Evolutionary conservation across 192 early-diverging fungal genomes (phyloP).

Genomic region (Backusella psychrophila): DNA sequence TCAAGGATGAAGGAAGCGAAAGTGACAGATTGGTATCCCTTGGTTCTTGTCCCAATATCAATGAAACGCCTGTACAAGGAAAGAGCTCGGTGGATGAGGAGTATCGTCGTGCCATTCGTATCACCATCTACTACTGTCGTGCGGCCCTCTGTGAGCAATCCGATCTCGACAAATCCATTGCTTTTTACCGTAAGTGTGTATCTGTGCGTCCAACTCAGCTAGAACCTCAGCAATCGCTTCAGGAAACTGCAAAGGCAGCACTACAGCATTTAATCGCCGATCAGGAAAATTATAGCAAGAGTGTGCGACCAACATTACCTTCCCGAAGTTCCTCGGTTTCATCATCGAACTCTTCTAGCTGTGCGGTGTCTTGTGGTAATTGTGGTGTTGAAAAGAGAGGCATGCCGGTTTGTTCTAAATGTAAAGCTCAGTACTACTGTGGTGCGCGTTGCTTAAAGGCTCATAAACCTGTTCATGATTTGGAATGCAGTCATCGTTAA

Average conservation of each 20-base stretch:
- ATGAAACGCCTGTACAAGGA: neutral
- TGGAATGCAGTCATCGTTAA: constrained; percentile 2
- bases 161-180: constrained; percentile 13
- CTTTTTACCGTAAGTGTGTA: constrained; percentile 34
- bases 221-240: constrained; percentile 2
- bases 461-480: constrained; percentile 17
- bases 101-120: constrained; percentile 21
- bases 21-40: neutral
- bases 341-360: neutral
- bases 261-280: constrained; percentile 16
- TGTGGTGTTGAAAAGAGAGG: constrained; percentile 28
- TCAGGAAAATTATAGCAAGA: neutral
- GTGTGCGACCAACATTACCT: neutral
- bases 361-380: constrained; percentile 19
- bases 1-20: constrained; percentile 18
- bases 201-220: constrained; percentile 16
- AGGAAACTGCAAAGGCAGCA: neutral
- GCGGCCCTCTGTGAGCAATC: constrained; percentile 16
- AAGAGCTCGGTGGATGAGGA: neutral
- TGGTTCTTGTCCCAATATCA: neutral
- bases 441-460: constrained; percentile 21
- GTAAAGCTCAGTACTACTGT: constrained; percentile 28
- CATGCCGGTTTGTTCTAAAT: constrained; percentile 34
- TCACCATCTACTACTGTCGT: constrained; percentile 32
- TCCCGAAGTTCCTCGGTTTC: constrained; percentile 11